Evolutionary conservation across 2,329 filamentous ascomycete species (phyloP), one percentile per base, ranked within the genome.

Genomic region (Aspergillus tamarii): DNA sequence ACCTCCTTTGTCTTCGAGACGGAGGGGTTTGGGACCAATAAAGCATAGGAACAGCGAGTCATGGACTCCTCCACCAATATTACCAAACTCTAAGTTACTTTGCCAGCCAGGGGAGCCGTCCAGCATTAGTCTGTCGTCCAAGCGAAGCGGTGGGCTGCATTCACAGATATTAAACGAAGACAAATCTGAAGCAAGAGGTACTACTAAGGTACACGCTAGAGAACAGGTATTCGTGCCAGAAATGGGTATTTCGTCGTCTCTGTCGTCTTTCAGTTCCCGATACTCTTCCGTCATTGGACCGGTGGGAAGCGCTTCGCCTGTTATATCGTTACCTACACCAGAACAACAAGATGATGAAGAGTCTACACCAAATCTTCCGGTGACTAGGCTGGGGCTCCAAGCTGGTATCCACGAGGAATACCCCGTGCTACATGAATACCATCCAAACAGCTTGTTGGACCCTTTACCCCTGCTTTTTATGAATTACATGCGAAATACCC

Each of bases 21-120:
- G 61, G 43, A 46, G 64, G 34, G 64, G 64, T 10, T 56, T 63
- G 16, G 61, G 64, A 3, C 64, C 64, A 5, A 59, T 65, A n/a
- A 65, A 65, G 53, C 41, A 63, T 50, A 48, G 55, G 8, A 16
- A 61, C 36, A 26, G 32, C 30, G 32, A 39, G 1, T 16, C 46
- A 23, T 65, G 61, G 64, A 50, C 54, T 14, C 64, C 64, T 4
- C 36, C 55, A 1, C 52, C 57, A 12, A 65, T 65, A 26, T 26
- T 59, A 4, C 58, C 64, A 8, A 59, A 46, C n/a, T 34, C 30
- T 8, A 10, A 34, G 26, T 4, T 34, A 30, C 26, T 16, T n/a
- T 8, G 12, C 10, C 50, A 19, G 50, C 14, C 2, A 21, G 12
- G 50, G 10, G 7, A 30, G 16, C 5, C 21, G 16, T 19, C 16